Conservation (phyloP, 805 yeast species). For the Sungouiella thailandica region DNA sequence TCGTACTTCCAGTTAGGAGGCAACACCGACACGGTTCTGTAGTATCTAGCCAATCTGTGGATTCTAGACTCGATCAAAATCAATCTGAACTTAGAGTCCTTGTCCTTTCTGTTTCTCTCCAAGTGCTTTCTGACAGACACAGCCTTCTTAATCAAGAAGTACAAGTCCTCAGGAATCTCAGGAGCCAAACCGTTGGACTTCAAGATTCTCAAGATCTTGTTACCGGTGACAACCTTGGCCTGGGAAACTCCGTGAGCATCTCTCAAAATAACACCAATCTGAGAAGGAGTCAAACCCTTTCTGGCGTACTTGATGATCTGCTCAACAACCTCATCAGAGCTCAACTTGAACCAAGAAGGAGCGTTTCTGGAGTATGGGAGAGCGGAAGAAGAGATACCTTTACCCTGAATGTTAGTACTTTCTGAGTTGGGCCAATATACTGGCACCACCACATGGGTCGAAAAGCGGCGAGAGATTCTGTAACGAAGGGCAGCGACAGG, state of each 20-base stretch:
- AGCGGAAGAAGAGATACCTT: conserved; percentile 99
- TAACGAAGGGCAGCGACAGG: no score
- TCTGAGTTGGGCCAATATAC: no score
- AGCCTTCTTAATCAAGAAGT: conserved; percentile 99
- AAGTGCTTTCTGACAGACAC: conserved; percentile 99
- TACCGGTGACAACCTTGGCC: conserved; percentile 95
- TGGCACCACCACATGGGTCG: no score
- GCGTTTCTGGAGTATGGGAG: conserved; percentile 98
- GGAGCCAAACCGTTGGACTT: conserved; percentile 99
- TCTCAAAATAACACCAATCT: conserved; percentile 98
- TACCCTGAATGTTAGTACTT: conserved; percentile 62
- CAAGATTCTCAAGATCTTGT: conserved; percentile 98
- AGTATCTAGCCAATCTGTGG: conserved; percentile 99
- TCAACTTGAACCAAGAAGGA: conserved; percentile 99
- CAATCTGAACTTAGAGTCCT: conserved; percentile 99
- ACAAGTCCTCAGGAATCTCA: conserved; percentile 99
- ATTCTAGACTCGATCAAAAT: conserved; percentile 99
- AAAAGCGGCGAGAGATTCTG: no score
- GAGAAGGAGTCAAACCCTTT: conserved; percentile 99
- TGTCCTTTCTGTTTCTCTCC: conserved; percentile 99
- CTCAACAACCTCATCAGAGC: conserved; percentile 93
- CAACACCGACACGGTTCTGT: conserved; percentile 98
- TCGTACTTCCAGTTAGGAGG: conserved; percentile 99
- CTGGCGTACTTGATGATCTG: conserved; percentile 99
- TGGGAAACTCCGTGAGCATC: conserved; percentile 99